phyloP scores from a whole-genome alignment of 352 stramenopile genomes.

The Globisporangium viniferum region DNA sequence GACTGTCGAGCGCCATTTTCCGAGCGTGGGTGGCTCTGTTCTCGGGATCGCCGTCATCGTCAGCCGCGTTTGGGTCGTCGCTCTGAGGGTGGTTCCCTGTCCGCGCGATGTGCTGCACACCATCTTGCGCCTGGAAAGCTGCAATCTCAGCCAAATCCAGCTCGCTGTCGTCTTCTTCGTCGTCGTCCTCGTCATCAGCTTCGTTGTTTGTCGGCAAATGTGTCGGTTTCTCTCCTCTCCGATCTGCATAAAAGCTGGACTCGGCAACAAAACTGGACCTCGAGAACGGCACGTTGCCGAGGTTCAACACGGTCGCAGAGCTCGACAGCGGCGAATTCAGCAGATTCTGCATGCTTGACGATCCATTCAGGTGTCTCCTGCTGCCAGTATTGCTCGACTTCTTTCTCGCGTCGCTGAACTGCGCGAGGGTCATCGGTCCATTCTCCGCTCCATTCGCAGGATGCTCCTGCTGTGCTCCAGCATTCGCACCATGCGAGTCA shows the following conservation, averaged over 20 bases:
- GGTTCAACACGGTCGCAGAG: constrained; percentile 12
- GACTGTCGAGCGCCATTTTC: constrained; percentile 45
- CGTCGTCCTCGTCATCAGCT: constrained; percentile 11
- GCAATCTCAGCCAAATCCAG: neutral
- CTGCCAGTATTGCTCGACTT: constrained; percentile 20
- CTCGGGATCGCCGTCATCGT: neutral
- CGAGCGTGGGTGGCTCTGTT: constrained; percentile 20
- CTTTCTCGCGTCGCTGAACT: constrained; percentile 33
- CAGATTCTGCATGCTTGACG: constrained; percentile 7
- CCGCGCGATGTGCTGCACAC: neutral
- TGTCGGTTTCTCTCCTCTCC: neutral
- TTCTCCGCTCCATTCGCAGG: constrained; percentile 4
- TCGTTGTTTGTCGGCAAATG: constrained; percentile 14
- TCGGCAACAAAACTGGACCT: constrained; percentile 15
- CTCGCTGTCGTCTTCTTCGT: constrained; percentile 9
- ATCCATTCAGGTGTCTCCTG: constrained; percentile 15
- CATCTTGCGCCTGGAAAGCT: neutral
- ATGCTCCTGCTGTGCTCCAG: neutral
- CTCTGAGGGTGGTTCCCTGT: neutral
- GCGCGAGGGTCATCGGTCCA: constrained; percentile 29
- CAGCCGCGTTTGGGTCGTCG: constrained; percentile 2
- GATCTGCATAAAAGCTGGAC: constrained; percentile 10
- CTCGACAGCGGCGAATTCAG: neutral
- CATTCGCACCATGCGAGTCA: neutral
- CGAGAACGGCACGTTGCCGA: constrained; percentile 7